Conservation (phyloP, 805 yeast genomes). For the Kodamaea jinghongensis region DNA sequence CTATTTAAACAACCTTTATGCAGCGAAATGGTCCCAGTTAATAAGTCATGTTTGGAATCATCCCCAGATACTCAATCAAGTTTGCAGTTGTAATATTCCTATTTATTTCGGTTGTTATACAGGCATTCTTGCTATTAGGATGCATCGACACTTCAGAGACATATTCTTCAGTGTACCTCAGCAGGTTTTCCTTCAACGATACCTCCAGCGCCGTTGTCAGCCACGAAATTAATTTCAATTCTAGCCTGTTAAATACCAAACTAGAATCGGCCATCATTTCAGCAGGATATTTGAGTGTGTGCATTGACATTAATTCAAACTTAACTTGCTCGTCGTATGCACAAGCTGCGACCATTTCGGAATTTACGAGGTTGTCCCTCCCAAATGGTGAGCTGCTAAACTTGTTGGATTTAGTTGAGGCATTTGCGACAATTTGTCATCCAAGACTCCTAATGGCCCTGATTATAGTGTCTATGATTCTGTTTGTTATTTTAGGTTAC, state of each 20-base stretch:
- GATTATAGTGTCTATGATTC: slow-evolving; percentile 40
- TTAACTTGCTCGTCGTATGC: slow-evolving; percentile 36
- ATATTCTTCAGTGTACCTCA: slow-evolving; percentile 50
- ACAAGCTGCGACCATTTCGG: background rate
- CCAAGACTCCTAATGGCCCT: slow-evolving; percentile 53
- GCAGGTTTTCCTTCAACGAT: slow-evolving; percentile 47
- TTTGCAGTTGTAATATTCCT: slow-evolving; percentile 38
- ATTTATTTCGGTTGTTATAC: slow-evolving; percentile 47
- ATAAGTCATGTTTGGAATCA: background rate
- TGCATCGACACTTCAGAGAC: slow-evolving; percentile 41
- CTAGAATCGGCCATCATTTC: slow-evolving; percentile 38
- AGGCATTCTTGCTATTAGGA: slow-evolving; percentile 57
- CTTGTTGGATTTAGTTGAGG: slow-evolving; percentile 45
- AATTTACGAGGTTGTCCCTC: background rate
- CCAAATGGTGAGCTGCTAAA: slow-evolving; percentile 26
- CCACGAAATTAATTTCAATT: slow-evolving; percentile 18
- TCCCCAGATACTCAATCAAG: slow-evolving; percentile 24
- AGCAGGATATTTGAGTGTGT: slow-evolving; percentile 57
- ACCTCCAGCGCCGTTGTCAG: slow-evolving; percentile 42
- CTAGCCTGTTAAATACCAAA: slow-evolving; percentile 11
- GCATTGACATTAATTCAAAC: slow-evolving; percentile 39
- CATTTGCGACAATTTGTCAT: slow-evolving; percentile 47
- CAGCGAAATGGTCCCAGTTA: too few relatives aligned
- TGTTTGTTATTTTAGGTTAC: slow-evolving; percentile 44
- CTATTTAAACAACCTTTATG: too few relatives aligned